Percentiles rank a stretch among this genome's conserved stretches.
phyloP scores from a whole-genome alignment of 192 early-diverging fungal species.

The Phycomyces nitens region DNA sequence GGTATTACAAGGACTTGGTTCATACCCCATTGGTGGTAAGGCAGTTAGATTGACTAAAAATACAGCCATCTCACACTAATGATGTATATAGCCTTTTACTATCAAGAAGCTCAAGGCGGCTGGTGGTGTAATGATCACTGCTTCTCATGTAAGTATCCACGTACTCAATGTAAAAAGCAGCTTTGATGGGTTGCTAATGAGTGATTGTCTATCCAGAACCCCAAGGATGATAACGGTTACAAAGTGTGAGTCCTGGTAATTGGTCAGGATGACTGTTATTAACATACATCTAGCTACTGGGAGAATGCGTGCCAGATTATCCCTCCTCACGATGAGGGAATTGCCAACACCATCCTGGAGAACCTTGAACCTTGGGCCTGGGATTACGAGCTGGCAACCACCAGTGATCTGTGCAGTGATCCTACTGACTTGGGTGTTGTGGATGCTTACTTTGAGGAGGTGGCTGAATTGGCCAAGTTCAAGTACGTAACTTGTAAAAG shows the following conservation, averaged over 20 bases:
- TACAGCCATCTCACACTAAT: background rate
- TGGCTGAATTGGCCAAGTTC: conserved; percentile 38
- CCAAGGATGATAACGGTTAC: conserved; percentile 91
- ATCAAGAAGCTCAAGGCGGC: conserved; percentile 67
- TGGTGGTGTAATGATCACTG: conserved; percentile 95
- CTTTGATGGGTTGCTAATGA: too few relatives aligned
- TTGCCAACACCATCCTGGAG: conserved; percentile 66
- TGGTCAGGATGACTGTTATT: background rate
- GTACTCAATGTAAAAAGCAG: too few relatives aligned
- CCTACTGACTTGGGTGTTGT: conserved; percentile 55
- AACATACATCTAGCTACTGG: conserved; percentile 48
- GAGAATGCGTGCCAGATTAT: conserved; percentile 91
- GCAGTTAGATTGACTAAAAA: background rate
- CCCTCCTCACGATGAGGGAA: conserved; percentile 78
- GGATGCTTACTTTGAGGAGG: conserved; percentile 68
- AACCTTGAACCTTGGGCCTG: conserved; percentile 70
- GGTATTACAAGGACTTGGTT: conserved; percentile 67
- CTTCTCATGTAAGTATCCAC: conserved; percentile 72
- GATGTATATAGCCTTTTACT: conserved; percentile 66
- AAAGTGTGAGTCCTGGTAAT: conserved; percentile 51
- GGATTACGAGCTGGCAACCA: conserved; percentile 59
- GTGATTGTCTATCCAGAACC: too few relatives aligned
- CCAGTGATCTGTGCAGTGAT: conserved; percentile 49
- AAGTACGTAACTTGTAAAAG: conserved; percentile 8
- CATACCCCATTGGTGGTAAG: conserved; percentile 79